Conservation (phyloP, 2,329 filamentous ascomycete species). For the Colletotrichum theobromicola region DNA sequence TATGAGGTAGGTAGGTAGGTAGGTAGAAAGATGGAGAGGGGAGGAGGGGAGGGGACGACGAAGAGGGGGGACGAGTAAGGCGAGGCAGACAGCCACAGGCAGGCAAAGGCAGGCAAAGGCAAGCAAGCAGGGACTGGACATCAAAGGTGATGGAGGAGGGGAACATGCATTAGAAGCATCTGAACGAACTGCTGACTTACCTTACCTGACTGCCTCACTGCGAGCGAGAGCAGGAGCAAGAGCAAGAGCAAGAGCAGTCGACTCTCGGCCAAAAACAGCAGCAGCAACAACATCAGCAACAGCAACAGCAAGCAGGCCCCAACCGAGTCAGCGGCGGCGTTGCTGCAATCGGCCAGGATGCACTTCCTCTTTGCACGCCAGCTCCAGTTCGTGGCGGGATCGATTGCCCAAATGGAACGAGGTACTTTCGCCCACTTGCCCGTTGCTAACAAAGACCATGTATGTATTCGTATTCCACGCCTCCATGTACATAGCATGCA, state of each 20-base stretch:
- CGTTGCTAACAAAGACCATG: neutral
- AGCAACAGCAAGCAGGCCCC: too few species aligned
- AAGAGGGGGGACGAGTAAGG: neutral
- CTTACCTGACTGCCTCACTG: too few species aligned
- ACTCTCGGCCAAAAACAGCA: neutral
- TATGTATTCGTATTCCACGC: neutral
- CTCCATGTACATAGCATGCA: neutral
- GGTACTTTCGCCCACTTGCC: neutral
- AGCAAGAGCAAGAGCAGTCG: neutral
- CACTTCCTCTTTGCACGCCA: neutral
- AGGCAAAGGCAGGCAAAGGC: neutral
- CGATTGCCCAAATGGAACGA: neutral
- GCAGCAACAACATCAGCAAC: neutral
- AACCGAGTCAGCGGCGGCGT: conserved; percentile 13
- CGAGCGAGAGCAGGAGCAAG: too few species aligned
- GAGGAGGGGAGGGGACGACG: neutral
- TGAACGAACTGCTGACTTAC: neutral
- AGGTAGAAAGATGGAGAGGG: neutral
- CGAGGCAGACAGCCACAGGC: neutral
- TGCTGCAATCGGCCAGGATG: conserved; percentile 12
- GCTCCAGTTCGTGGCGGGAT: neutral
- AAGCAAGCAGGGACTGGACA: neutral
- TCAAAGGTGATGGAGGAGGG: neutral
- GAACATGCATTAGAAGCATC: neutral
- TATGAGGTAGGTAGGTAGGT: neutral